These are phyloP conservation scores for Wallacemonas sp. DNA, from an alignment of 208 protist species.

Conservation along the genomic window DNA sequence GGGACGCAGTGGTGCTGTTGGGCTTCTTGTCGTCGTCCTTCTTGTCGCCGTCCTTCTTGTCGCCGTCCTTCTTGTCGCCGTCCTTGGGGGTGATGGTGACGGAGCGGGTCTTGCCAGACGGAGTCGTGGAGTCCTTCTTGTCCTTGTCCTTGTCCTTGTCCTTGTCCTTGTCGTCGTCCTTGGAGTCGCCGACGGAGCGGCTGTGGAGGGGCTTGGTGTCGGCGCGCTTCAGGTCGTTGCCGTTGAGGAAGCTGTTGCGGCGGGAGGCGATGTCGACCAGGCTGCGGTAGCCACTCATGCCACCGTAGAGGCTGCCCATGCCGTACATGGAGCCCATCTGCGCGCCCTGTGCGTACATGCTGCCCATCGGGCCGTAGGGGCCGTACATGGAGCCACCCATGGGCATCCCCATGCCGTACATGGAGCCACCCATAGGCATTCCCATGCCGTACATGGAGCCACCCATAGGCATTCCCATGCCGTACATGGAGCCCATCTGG, in stretches of 20 bases:
- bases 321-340: constrained; percentile 38
- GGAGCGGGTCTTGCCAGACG: constrained; percentile 1
- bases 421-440: constrained; percentile 28
- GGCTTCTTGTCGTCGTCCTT: constrained; percentile 16
- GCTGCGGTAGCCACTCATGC: constrained; percentile 45
- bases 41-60: constrained; percentile 20
- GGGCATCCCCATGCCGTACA: constrained; percentile 26
- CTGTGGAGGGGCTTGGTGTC: constrained; percentile 46
- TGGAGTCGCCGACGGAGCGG: not conserved
- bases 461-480: constrained; percentile 19
- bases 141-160: constrained; percentile 17
- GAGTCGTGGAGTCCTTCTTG: constrained; percentile 8
- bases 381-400: constrained; percentile 58
- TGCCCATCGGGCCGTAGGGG: constrained; percentile 25
- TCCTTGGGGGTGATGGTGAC: constrained; percentile 8
- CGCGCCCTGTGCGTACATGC: constrained; percentile 23
- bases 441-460: constrained; percentile 28
- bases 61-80: not conserved
- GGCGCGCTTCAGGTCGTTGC: constrained; percentile 64
- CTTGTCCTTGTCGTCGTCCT: constrained; percentile 17
- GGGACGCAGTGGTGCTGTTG: constrained; percentile 12
- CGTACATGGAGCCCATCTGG: constrained; percentile 25
- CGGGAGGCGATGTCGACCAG: constrained; percentile 62
- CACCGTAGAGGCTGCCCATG: constrained; percentile 43
- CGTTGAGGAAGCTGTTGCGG: constrained; percentile 58